Conservation (phyloP, 2,329 filamentous ascomycete genomes). For the Bretziella fagacearum region DNA sequence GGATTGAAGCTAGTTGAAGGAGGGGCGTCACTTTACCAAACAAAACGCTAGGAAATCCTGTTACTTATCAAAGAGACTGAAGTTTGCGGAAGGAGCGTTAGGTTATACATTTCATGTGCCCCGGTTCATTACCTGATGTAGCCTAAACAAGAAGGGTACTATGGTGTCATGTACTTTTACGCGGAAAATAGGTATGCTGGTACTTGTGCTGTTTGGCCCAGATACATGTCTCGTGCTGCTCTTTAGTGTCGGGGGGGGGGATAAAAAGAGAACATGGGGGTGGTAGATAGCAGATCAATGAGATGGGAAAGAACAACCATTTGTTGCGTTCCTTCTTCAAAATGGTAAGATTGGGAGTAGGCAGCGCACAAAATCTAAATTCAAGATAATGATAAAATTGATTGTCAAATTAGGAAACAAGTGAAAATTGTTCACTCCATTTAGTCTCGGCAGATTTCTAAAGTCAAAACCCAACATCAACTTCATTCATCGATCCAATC, state of each 20-base stretch:
- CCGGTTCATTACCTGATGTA: neutral
- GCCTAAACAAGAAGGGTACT: neutral
- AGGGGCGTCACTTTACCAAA: constrained; percentile 1
- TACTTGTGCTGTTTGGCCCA: neutral
- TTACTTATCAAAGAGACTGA: constrained; percentile 4
- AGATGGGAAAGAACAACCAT: neutral
- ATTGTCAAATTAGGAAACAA: neutral
- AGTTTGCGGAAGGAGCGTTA: constrained; percentile 9
- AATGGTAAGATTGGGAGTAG: constrained; percentile 4
- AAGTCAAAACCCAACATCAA: too few species aligned
- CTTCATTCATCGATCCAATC: too few species aligned
- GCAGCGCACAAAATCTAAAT: neutral
- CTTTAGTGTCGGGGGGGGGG: neutral
- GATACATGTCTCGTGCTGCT: neutral
- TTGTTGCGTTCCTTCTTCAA: constrained; percentile 5
- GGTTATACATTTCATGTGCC: neutral
- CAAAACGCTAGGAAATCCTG: neutral
- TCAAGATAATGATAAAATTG: too few species aligned
- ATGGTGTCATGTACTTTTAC: neutral
- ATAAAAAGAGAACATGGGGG: neutral
- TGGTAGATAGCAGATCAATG: constrained; percentile 5
- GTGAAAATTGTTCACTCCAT: neutral
- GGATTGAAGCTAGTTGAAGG: neutral
- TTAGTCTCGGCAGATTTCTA: too few species aligned
- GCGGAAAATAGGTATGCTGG: neutral